Evolutionary conservation across 2,329 filamentous ascomycete species (phyloP).

Genomic region (Arthrobotrys musiformis): DNA sequence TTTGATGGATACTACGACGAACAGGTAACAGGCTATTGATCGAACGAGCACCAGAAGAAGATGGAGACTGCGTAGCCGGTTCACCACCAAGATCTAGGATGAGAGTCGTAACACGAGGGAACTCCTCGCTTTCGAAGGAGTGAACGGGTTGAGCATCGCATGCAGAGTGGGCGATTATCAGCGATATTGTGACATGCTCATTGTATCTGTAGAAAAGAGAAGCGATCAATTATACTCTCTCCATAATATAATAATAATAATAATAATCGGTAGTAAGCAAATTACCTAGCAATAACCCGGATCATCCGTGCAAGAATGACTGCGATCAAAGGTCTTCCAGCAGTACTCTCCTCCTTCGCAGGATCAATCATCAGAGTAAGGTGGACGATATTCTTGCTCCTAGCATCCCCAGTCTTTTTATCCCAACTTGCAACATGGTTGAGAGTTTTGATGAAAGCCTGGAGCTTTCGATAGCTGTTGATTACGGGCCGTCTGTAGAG

Average conservation of each 20-base stretch:
- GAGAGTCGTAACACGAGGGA: conserved; percentile 56
- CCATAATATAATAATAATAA: no score
- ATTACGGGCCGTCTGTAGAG: conserved; percentile 58
- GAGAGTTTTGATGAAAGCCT: conserved; percentile 55
- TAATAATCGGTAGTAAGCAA: background rate
- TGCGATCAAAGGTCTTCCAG: conserved; percentile 55
- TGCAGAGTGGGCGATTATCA: conserved; percentile 57
- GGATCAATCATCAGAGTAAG: conserved; percentile 57
- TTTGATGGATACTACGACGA: conserved; percentile 45
- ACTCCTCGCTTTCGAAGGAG: conserved; percentile 56
- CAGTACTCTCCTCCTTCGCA: conserved; percentile 46
- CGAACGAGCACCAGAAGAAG: conserved; percentile 34
- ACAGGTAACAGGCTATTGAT: conserved; percentile 54
- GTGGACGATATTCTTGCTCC: conserved; percentile 58
- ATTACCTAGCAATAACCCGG: conserved; percentile 56
- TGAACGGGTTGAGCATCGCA: conserved; percentile 58
- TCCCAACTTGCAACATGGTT: conserved; percentile 56
- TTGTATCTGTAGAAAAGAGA: conserved; percentile 54
- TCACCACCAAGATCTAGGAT: conserved; percentile 57
- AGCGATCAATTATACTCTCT: background rate
- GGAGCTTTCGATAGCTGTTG: conserved; percentile 56
- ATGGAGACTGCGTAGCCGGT: conserved; percentile 2
- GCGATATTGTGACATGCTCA: conserved; percentile 55
- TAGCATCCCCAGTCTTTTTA: conserved; percentile 51
- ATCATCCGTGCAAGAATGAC: conserved; percentile 57